A percentile compares a stretch with the other conserved stretches of the same genome.
phyloP scores from a whole-genome alignment of 73 alveolate genomes.

The Loxodes magnus region DNA sequence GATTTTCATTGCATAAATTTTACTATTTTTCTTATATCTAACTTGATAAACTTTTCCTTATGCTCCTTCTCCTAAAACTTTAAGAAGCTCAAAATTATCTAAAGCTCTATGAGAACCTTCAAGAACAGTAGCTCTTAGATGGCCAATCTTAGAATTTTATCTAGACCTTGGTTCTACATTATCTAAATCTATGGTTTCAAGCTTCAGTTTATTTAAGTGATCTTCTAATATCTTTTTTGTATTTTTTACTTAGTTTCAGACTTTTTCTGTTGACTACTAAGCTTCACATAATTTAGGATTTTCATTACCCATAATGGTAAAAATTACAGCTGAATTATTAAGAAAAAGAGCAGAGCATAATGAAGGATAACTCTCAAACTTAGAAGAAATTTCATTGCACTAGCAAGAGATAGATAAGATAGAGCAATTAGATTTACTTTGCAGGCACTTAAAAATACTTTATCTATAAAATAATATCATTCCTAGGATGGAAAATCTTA shows the following conservation, averaged over 20 bases:
- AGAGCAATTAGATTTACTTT: slow-evolving; percentile 58
- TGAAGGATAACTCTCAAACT: slow-evolving; percentile 89
- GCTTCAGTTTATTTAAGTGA: too few relatives aligned
- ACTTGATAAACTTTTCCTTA: slow-evolving; percentile 77
- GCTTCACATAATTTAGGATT: too few relatives aligned
- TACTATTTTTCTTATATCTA: slow-evolving; percentile 31
- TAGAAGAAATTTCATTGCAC: slow-evolving; percentile 95
- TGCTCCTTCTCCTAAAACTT: slow-evolving; percentile 44
- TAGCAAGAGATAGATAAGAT: slow-evolving; percentile 73
- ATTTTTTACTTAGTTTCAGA: too few relatives aligned
- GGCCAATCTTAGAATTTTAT: too few relatives aligned
- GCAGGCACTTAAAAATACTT: slow-evolving; percentile 63
- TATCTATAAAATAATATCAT: slow-evolving; percentile 93
- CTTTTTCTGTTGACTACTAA: too few relatives aligned
- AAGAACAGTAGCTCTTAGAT: too few relatives aligned
- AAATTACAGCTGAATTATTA: slow-evolving; percentile 74
- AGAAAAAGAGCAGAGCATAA: slow-evolving; percentile 97
- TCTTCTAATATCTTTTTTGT: too few relatives aligned
- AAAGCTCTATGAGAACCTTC: too few relatives aligned
- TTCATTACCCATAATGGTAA: too few relatives aligned
- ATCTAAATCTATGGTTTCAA: too few relatives aligned
- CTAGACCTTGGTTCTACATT: too few relatives aligned
- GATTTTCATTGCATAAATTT: slow-evolving; percentile 75
- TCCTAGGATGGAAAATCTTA: slow-evolving; percentile 89
- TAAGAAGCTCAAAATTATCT: slow-evolving; percentile 35